Evolutionary conservation across 148 eudicot genomes (phyloP).

Genomic region (Amaranthus palmeri): DNA sequence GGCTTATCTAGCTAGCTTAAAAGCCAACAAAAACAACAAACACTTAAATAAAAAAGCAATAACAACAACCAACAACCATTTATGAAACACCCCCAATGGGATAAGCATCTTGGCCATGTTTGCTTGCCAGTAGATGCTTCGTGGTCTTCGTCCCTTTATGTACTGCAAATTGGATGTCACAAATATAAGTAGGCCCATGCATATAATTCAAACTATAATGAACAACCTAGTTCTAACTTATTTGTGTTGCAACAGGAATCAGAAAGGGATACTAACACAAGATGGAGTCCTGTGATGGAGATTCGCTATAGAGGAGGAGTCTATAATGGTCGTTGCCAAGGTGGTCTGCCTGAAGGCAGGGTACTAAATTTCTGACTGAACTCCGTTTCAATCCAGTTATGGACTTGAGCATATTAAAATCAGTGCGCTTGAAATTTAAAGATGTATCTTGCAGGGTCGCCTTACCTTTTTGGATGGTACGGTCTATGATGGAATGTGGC

Average conservation of each 20-base stretch:
- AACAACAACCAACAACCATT: too few relatives aligned
- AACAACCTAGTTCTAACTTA: background rate
- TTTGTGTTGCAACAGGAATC: constrained; percentile 47
- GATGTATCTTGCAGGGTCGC: constrained; percentile 46
- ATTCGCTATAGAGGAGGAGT: constrained; percentile 80
- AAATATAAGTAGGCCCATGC: too few relatives aligned
- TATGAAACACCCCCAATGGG: too few relatives aligned
- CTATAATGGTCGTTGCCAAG: constrained; percentile 80
- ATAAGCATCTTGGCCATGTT: too few relatives aligned
- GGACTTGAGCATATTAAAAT: background rate
- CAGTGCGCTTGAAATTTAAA: background rate
- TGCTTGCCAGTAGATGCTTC: too few relatives aligned
- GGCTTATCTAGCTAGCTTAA: too few relatives aligned
- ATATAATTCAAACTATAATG: background rate
- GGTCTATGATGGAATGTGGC: constrained; percentile 93
- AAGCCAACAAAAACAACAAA: too few relatives aligned
- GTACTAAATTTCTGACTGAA: constrained; percentile 31
- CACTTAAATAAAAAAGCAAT: too few relatives aligned
- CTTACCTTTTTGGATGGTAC: constrained; percentile 71
- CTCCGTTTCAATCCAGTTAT: constrained; percentile 1
- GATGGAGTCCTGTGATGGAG: constrained; percentile 74
- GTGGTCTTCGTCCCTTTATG: too few relatives aligned
- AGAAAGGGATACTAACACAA: constrained; percentile 70
- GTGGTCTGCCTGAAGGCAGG: constrained; percentile 98
- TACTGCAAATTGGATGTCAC: too few relatives aligned